Base-by-base conservation (phyloP, 2,329 filamentous ascomycete species). In the Alternaria sp. region DNA sequence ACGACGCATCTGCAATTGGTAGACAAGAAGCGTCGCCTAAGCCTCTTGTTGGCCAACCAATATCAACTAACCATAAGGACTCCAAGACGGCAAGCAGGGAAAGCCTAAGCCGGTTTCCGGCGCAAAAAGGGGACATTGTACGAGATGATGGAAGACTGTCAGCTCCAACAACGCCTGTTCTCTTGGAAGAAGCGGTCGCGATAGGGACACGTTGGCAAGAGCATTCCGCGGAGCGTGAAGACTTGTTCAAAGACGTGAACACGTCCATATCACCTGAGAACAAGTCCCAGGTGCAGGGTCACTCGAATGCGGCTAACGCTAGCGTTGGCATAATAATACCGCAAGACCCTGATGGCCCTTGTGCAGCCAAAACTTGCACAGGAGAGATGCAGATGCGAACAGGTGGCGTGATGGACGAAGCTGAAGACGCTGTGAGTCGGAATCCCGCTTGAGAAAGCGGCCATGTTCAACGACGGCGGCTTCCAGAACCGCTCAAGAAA, bases 341-440 rank as follows among this genome's bases (percentile, higher is more conserved):
- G 31, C 21, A 48, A 48, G 44, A 48, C 44, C 44, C 44, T 48
- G 44, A 48, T 48, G 29, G 44, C 44, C 44, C 17, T 26, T 13
- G 29, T 36, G 44, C 31, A 48, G 31, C 44, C 44, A 48, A 14
- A 36, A 48, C 14, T 33, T 34, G 21, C 29, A 34, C 44, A 48
- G 44, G 26, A 36, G 44, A 48, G 33, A 17, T 31, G 21, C 33
- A 34, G 29, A 48, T 48, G 21, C 44, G 24, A 14, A 13, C 44
- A 48, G 44, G 29, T 24, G 44, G 21, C 44, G 33, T 34, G 44
- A 48, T 48, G 29, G 44, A 36, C 29, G 31, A n/a, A 36, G 31
- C 21, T 36, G 44, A 34, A 24, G 31, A 26, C 21, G 21, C 31
- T 48, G 11, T 23, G 44, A 24, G 44, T 48, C 44, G 36, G 33